These are phyloP conservation scores for Drechslerella coelobrocha DNA, from an alignment of 2,329 filamentous ascomycete species.

Conservation along the genomic window DNA sequence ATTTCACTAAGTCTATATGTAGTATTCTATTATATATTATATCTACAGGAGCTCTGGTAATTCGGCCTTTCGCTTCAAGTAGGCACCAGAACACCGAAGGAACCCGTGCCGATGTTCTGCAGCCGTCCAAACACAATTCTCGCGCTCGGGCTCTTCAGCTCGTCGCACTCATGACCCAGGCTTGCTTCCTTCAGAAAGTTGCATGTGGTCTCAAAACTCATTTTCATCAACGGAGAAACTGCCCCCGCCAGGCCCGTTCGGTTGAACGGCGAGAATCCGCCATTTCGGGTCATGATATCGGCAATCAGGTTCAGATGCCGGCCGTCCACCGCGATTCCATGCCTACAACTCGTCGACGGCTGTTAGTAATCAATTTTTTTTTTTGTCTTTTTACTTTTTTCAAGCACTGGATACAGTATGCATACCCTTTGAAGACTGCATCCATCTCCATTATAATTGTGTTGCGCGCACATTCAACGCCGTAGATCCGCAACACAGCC, in stretches of 20 bases:
- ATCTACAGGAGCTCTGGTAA: background rate
- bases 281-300: conserved; percentile 95
- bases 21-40: background rate
- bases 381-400: conserved; percentile 18
- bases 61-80: conserved; percentile 4
- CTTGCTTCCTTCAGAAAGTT: conserved; percentile 92
- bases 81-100: conserved; percentile 40
- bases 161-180: conserved; percentile 86
- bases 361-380: conserved; percentile 4
- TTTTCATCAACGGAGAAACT: conserved; percentile 93
- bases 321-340: conserved; percentile 90
- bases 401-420: background rate
- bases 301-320: conserved; percentile 94
- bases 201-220: conserved; percentile 98
- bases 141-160: conserved; percentile 81
- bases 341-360: conserved; percentile 59
- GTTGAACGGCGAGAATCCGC: conserved; percentile 89
- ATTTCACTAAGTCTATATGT: background rate
- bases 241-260: conserved; percentile 85
- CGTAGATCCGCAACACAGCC: conserved; percentile 82
- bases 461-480: conserved; percentile 87
- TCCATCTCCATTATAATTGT: conserved; percentile 87
- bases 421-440: conserved; percentile 74
- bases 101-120: conserved; percentile 82
- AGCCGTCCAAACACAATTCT: conserved; percentile 86